Base-by-base conservation (phyloP, 1,139 yeast species). In the Debaryomycetaceae sp. region DNA sequence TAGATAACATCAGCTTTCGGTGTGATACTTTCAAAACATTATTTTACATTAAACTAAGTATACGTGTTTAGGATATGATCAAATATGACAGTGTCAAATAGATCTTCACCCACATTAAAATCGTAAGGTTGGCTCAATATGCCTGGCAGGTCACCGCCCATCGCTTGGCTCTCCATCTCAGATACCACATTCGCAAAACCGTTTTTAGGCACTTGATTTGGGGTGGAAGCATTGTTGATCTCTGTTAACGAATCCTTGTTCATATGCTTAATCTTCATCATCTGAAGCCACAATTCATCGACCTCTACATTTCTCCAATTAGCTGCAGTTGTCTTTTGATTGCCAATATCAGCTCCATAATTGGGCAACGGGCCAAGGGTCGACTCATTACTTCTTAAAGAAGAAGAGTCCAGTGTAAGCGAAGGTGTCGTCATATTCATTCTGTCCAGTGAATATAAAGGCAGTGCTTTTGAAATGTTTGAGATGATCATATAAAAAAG, bases 201-300 rank as follows among this genome's bases (percentile, higher is more conserved):
- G 9, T 13, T 13, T 4, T 9, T 34, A 3, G 22, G 3, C 8
- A 9, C n/a, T 34, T 14, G 23, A 27, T 27, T 27, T 8, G 37
- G 20, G 6, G 31, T 6, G n/a, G 33, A 37, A 9, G 17, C 31
- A 17, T 22, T 22, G 5, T 37, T 9, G 4, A 22, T 22, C 24
- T 37, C 31, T 8, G 17, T 11, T 23, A 24, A 22, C 5, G 33
- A 6, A 22, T 37, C 14, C 11, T 22, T 13, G 65, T 88, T 88
- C 6, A 52, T 56, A 39, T 57, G 55, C 45, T 57, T 58, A 40
- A 55, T 46, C 22, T 60, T 51, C 60, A 65, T 57, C 65, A 64
- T 62, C 43, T 58, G 65, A 37, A 65, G 43, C 70, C 70, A 65
- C 38, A 64, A 48, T 20, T 55, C 51, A 47, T 65, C 70, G 40